Percentiles rank a stretch among this genome's conserved stretches.
Conservation (phyloP, 805 yeast genomes). For the Starmerella kuoi region DNA sequence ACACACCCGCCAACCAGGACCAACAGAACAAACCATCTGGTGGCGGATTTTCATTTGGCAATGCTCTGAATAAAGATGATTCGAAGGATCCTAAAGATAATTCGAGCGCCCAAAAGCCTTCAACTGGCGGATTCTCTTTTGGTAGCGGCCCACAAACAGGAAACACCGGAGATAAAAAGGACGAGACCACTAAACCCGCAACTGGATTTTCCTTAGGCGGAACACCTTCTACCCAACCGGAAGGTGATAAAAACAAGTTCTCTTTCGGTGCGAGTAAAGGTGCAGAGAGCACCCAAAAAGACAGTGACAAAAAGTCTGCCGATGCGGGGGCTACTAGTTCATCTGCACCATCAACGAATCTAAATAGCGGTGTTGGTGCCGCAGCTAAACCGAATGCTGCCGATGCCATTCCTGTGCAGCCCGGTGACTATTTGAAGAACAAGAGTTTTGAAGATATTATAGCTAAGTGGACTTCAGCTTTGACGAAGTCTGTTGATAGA, state of each 20-base stretch:
- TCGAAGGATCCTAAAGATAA: background rate
- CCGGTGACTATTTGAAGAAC: slow-evolving; percentile 53
- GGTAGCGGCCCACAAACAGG: no score
- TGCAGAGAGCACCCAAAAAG: background rate
- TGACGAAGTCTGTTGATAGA: slow-evolving; percentile 57
- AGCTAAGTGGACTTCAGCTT: slow-evolving; percentile 82
- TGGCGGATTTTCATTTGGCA: slow-evolving; percentile 17
- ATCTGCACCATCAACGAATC: no score
- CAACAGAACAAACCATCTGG: background rate
- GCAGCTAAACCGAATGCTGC: slow-evolving; percentile 4
- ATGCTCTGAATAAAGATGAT: background rate
- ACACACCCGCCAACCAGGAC: background rate
- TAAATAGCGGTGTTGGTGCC: background rate
- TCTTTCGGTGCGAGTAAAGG: slow-evolving; percentile 1
- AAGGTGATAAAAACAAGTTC: background rate
- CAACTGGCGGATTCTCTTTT: no score
- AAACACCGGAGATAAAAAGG: background rate
- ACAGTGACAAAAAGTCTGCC: no score
- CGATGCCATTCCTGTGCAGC: slow-evolving; percentile 29
- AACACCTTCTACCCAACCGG: background rate
- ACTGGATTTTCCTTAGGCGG: background rate
- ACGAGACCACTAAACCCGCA: slow-evolving; percentile 4
- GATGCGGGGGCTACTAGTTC: no score
- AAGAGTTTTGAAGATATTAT: slow-evolving; percentile 87
- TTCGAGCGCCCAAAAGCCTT: background rate